Base-by-base conservation (phyloP, 495 filamentous ascomycete species). In the Glarea lozoyensis region DNA sequence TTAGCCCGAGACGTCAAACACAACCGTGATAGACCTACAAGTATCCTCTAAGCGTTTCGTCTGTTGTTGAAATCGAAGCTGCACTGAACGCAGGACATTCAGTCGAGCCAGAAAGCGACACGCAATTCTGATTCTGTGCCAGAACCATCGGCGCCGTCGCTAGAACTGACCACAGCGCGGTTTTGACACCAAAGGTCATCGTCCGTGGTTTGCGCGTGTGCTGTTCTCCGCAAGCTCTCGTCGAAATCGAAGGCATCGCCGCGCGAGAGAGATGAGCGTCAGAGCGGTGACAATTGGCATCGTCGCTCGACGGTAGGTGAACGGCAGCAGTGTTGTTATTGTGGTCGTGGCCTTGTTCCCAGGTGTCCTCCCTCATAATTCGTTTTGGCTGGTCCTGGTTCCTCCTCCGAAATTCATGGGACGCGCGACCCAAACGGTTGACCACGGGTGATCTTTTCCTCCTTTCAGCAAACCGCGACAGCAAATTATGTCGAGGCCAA, bases 41-140 rank as follows among this genome's bases (percentile, higher is more conserved):
- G 51, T 78, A 62, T 31, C 71, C 73, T 42, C 75, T 71, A 37
- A 94, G 58, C 37, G 63, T 66, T 27, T 62, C 64, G 57, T 76
- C 75, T 31, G 81, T 90, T 10, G 35, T 21, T 23, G 88, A 90
- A 30, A 99, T 76, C 2, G 84, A 92, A 1, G 93, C 78, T 25
- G 73, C 60, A 54, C 77, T 79, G 60, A 94, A 99, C 21, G 90
- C 88, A 42, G 84, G 68, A 65, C 93, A 99, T 42, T 73, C 67
- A 16, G 74, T 85, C 18, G 93, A 96, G 30, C 72, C 79, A 32
- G 75, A 63, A 20, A 99, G 75, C 15, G 90, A 76, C 42, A 99
- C 78, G 57, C 93, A 99, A 43, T 29, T 29, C n/a, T n/a, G n/a
- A 29, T 43, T 44, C 46, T 58, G 46, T 19, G 64, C 64, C 55